These are phyloP conservation scores for Vicia villosa DNA, from an alignment of 306 rosid species.

Conservation along the genomic window DNA sequence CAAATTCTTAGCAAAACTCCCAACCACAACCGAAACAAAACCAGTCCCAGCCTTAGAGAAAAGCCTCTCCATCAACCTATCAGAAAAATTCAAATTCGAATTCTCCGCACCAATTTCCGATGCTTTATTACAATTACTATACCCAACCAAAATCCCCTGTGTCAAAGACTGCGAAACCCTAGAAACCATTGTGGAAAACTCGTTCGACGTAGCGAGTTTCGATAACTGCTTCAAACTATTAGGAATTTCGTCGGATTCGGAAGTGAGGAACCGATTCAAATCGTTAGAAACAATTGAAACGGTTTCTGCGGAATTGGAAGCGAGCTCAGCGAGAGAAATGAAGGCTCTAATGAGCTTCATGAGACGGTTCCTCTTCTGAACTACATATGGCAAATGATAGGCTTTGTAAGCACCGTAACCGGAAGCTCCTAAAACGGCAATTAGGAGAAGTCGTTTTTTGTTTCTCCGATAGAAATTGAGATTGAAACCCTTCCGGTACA, in stretches of 20 bases:
- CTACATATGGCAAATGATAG: conserved; percentile 62
- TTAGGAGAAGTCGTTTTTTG: conserved; percentile 56
- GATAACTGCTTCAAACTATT: conserved; percentile 75
- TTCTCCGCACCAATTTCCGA: conserved; percentile 25
- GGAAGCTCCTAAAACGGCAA: conserved; percentile 64
- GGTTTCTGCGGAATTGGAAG: conserved; percentile 68
- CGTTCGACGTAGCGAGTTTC: conserved; percentile 67
- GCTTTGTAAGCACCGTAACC: conserved; percentile 72
- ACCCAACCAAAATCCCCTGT: conserved; percentile 61
- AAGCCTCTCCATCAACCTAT: conserved; percentile 55
- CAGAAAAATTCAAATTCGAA: conserved; percentile 47
- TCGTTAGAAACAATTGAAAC: conserved; percentile 62
- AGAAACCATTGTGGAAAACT: conserved; percentile 50
- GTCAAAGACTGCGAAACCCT: conserved; percentile 63
- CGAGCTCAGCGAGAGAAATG: conserved; percentile 58
- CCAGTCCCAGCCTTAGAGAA: conserved; percentile 82
- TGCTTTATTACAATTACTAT: conserved; percentile 10
- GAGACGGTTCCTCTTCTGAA: conserved; percentile 51
- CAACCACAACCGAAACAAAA: conserved; percentile 82
- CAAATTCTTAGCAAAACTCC: conserved; percentile 88
- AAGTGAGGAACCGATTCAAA: conserved; percentile 60
- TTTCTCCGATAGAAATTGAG: conserved; percentile 49
- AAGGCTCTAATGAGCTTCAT: conserved; percentile 61
- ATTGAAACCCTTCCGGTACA: conserved; percentile 48
- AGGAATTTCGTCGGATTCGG: conserved; percentile 82